Evolutionary conservation across 2,329 filamentous ascomycete genomes (phyloP).

Genomic region (Diaporthe sp.): DNA sequence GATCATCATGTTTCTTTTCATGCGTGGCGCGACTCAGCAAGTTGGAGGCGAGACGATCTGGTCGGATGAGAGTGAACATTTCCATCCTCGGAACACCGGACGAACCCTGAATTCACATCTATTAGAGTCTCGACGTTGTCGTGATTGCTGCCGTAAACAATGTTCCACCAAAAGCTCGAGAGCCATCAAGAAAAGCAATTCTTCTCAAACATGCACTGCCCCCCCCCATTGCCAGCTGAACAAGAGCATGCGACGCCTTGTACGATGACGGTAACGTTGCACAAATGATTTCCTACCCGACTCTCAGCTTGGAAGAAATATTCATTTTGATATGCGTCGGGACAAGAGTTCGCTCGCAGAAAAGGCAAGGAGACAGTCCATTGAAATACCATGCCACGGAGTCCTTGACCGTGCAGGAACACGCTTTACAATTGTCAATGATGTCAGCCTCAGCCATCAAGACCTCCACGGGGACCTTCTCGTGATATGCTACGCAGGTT

Average conservation of each 20-base stretch:
- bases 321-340: not conserved
- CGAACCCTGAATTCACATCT: not conserved
- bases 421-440: too few species aligned
- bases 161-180: not conserved
- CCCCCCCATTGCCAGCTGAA: not conserved
- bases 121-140: not conserved
- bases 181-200: not conserved
- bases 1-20: not conserved
- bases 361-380: not conserved
- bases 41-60: not conserved
- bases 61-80: not conserved
- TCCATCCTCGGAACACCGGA: too few species aligned
- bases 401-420: not conserved
- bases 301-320: not conserved
- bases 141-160: not conserved
- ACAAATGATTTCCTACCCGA: not conserved
- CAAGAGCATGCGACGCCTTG: not conserved
- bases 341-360: not conserved
- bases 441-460: not conserved
- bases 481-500: not conserved
- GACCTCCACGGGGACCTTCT: not conserved
- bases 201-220: not conserved
- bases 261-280: not conserved
- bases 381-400: not conserved
- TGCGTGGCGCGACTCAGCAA: not conserved